Evolutionary conservation across 805 yeast genomes (phyloP).

Genomic region (Ogataea pignaliae): DNA sequence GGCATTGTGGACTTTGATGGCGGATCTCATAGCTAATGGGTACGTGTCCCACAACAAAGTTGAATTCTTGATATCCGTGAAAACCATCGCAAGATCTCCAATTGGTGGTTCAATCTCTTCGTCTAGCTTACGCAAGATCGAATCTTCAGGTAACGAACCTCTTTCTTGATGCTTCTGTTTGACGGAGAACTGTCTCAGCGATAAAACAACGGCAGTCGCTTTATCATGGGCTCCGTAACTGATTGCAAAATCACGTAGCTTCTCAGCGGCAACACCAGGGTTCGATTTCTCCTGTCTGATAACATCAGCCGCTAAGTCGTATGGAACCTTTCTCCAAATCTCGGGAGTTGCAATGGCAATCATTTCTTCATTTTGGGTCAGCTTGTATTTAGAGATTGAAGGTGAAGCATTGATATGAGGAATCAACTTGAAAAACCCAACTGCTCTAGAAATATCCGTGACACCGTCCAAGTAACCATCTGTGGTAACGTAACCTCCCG

Average conservation of each 20-base stretch:
- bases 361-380: conserved; percentile 75
- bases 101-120: conserved; percentile 93
- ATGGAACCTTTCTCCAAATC: conserved; percentile 80
- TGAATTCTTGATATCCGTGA: conserved; percentile 94
- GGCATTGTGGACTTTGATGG: conserved; percentile 89
- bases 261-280: conserved; percentile 90
- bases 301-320: conserved; percentile 86
- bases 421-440: conserved; percentile 79
- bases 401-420: conserved; percentile 93
- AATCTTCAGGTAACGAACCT: conserved; percentile 59
- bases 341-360: conserved; percentile 78
- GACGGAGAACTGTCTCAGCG: conserved; percentile 51
- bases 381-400: conserved; percentile 55
- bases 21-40: conserved; percentile 93
- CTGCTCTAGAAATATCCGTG: conserved; percentile 81
- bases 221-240: conserved; percentile 85
- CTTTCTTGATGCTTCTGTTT: conserved; percentile 34
- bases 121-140: conserved; percentile 75
- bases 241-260: conserved; percentile 87
- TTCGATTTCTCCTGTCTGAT: conserved; percentile 75
- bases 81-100: conserved; percentile 92
- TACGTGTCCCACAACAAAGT: conserved; percentile 90
- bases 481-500: conserved; percentile 87
- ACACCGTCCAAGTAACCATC: conserved; percentile 83
- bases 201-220: conserved; percentile 73